Conservation (phyloP, 2,329 filamentous ascomycete genomes). For the Sarocladium kiliense region DNA sequence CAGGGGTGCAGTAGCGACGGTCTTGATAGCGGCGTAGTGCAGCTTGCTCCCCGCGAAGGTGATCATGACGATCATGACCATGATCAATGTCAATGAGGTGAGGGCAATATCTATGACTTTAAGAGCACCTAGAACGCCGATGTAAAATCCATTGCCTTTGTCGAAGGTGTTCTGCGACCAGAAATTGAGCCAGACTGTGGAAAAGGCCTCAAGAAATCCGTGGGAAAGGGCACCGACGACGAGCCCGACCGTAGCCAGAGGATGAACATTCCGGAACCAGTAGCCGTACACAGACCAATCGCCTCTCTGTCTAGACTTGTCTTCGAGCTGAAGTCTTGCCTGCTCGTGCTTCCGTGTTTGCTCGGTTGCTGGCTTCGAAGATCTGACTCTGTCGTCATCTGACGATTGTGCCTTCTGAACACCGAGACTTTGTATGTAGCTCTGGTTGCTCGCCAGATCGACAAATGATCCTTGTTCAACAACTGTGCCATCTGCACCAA, state of each 20-base stretch:
- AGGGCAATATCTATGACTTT: conserved; percentile 14
- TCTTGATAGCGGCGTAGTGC: conserved; percentile 21
- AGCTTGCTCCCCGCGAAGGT: conserved; percentile 21
- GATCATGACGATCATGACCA: conserved; percentile 21
- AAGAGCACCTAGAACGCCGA: conserved; percentile 25
- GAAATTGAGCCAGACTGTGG: conserved; percentile 35
- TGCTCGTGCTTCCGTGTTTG: not conserved
- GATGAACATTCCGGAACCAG: conserved; percentile 25
- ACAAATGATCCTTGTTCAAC: conserved; percentile 33
- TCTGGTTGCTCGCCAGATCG: conserved; percentile 23
- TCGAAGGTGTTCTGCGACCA: conserved; percentile 29
- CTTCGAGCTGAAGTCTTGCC: conserved; percentile 12
- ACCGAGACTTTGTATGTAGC: conserved; percentile 32
- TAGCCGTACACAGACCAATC: conserved; percentile 28
- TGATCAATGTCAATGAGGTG: conserved; percentile 12
- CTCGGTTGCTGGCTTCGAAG: not conserved
- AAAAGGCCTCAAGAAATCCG: conserved; percentile 23
- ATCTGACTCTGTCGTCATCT: not conserved
- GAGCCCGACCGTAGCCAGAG: conserved; percentile 14
- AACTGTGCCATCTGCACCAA: conserved; percentile 34
- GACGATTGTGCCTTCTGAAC: conserved; percentile 14
- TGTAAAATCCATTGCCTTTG: conserved; percentile 18
- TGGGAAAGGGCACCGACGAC: conserved; percentile 16
- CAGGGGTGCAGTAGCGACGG: conserved; percentile 32
- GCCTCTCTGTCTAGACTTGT: conserved; percentile 23